Conservation (phyloP, 768 basidiomycete genomes). For the Leccinum longicurvipes region DNA sequence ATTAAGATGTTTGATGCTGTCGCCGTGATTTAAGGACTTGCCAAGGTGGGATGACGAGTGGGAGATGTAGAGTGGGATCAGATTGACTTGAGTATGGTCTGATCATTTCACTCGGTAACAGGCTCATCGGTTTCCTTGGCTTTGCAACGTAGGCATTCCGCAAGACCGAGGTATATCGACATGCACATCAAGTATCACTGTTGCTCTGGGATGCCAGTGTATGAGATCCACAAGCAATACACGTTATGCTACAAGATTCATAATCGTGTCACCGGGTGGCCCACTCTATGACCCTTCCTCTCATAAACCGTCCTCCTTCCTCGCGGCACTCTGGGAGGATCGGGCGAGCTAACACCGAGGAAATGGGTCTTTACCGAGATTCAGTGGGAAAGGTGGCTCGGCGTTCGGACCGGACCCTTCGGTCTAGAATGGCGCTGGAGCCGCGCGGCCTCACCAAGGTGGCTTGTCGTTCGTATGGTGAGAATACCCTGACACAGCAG, state of each 20-base stretch:
- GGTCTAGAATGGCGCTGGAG: not conserved
- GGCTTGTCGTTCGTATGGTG: not conserved
- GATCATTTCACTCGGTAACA: no score
- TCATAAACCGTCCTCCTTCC: not conserved
- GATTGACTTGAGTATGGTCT: no score
- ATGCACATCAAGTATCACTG: constrained; percentile 10
- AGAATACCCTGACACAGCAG: not conserved
- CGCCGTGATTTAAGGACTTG: no score
- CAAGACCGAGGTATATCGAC: constrained; percentile 7
- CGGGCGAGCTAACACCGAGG: not conserved
- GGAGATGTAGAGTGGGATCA: no score
- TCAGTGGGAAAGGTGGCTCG: not conserved
- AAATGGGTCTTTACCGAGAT: not conserved
- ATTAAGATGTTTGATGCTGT: no score
- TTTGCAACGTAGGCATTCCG: constrained; percentile 1
- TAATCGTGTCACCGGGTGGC: not conserved
- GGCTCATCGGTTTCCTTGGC: not conserved
- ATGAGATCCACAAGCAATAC: constrained; percentile 9
- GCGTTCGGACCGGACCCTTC: not conserved
- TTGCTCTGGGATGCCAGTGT: constrained; percentile 24
- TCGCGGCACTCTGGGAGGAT: not conserved
- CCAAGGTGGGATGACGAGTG: no score
- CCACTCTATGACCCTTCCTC: not conserved
- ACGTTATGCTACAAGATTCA: constrained; percentile 9
- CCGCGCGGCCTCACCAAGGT: not conserved